Evolutionary conservation across 2,329 filamentous ascomycete species (phyloP).

Genomic region (Amylocarpus encephaloides): DNA sequence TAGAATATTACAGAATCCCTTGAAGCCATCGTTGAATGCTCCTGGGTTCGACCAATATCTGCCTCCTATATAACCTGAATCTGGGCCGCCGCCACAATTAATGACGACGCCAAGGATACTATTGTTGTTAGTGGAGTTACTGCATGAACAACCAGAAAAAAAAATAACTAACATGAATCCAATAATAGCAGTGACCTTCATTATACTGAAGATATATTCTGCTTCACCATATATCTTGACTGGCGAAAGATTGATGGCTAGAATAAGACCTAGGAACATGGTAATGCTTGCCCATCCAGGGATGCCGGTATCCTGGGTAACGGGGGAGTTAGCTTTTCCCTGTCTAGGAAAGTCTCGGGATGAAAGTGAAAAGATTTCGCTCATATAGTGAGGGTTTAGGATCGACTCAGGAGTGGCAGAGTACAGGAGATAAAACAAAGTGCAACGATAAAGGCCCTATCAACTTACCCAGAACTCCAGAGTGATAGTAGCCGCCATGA

Average conservation of each 20-base stretch:
- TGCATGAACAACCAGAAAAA: too few relatives aligned
- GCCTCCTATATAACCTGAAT: slow-evolving; percentile 73
- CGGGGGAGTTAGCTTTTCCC: too few relatives aligned
- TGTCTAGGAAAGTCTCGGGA: too few relatives aligned
- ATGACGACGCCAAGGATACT: slow-evolving; percentile 81
- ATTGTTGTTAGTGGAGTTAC: slow-evolving; percentile 1
- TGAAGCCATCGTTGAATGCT: slow-evolving; percentile 76
- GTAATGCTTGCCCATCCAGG: slow-evolving; percentile 77
- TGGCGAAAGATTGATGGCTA: slow-evolving; percentile 79
- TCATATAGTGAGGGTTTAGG: too few relatives aligned
- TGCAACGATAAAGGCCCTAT: too few relatives aligned
- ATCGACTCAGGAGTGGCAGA: too few relatives aligned
- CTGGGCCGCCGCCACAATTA: slow-evolving; percentile 72
- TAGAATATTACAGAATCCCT: slow-evolving; percentile 70
- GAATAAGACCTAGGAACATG: slow-evolving; percentile 70
- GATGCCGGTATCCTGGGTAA: slow-evolving; percentile 48
- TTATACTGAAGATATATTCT: slow-evolving; percentile 78
- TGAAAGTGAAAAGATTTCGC: too few relatives aligned
- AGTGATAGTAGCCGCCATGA: slow-evolving; percentile 79
- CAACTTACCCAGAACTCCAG: slow-evolving; percentile 64
- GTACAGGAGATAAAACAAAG: too few relatives aligned
- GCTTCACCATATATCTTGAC: slow-evolving; percentile 86
- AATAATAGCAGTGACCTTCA: slow-evolving; percentile 83
- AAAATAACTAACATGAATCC: slow-evolving; percentile 67
- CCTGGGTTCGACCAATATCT: slow-evolving; percentile 73